A percentile compares a stretch with the other conserved stretches of the same genome.
Conservation (phyloP, 2,329 filamentous ascomycete species). For the Sclerotinia glacialis region DNA sequence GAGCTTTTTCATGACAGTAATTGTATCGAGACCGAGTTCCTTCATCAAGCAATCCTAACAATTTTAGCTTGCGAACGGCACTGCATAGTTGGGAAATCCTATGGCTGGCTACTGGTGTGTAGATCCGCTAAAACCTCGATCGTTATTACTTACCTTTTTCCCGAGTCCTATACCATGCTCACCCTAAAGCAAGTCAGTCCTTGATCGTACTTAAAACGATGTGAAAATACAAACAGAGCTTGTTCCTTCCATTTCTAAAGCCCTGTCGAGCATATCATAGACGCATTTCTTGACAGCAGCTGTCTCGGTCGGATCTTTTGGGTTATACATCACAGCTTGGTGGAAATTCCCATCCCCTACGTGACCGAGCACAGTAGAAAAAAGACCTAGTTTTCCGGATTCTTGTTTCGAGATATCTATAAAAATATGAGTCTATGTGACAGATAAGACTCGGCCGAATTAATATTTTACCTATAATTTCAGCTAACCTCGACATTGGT, state of each 20-base stretch:
- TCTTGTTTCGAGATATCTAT: constrained; percentile 74
- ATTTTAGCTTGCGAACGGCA: not conserved
- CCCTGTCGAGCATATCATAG: constrained; percentile 81
- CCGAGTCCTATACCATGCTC: constrained; percentile 83
- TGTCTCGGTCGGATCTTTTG: constrained; percentile 64
- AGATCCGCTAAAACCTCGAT: constrained; percentile 45
- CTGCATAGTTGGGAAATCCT: not conserved
- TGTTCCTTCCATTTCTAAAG: constrained; percentile 88
- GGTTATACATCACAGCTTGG: constrained; percentile 83
- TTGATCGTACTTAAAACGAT: not conserved
- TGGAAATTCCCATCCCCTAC: constrained; percentile 94
- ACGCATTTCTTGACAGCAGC: constrained; percentile 75
- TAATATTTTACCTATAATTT: constrained; percentile 56
- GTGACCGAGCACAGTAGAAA: constrained; percentile 81
- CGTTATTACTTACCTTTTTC: constrained; percentile 64
- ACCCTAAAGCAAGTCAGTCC: constrained; percentile 45
- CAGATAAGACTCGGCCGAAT: not conserved
- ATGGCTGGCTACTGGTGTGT: constrained; percentile 32
- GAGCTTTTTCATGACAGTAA: constrained; percentile 78
- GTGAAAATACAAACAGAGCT: constrained; percentile 54
- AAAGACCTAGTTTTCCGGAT: constrained; percentile 70
- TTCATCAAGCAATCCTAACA: constrained; percentile 37
- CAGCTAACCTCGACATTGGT: constrained; percentile 68
- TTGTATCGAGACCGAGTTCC: constrained; percentile 75
- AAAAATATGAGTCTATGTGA: not conserved